Evolutionary conservation across 2,329 filamentous ascomycete genomes (phyloP).

Genomic region (Penicillium sp.): DNA sequence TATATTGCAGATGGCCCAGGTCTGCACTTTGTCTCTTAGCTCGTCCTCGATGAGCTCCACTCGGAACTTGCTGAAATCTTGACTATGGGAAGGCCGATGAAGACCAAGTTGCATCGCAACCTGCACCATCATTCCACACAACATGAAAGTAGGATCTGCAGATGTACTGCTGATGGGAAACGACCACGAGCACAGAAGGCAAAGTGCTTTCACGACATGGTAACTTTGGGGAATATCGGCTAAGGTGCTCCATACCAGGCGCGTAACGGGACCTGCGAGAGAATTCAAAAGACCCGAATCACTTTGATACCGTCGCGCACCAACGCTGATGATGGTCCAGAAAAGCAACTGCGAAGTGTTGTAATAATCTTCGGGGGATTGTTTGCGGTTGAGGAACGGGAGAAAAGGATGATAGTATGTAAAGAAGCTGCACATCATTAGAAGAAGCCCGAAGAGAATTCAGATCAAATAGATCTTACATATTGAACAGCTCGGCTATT

Average conservation of each 20-base stretch:
- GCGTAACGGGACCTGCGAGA: constrained; percentile 49
- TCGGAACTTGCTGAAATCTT: constrained; percentile 49
- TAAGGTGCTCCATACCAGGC: constrained; percentile 57
- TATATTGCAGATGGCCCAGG: constrained; percentile 63
- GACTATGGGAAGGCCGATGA: constrained; percentile 58
- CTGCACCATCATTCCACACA: constrained; percentile 62
- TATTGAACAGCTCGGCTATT: constrained; percentile 42
- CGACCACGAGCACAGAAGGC: constrained; percentile 60
- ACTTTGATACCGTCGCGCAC: constrained; percentile 53
- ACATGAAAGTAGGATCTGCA: constrained; percentile 60
- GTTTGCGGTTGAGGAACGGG: constrained; percentile 54
- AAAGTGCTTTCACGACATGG: constrained; percentile 59
- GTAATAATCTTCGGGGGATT: constrained; percentile 53
- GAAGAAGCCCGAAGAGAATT: constrained; percentile 9
- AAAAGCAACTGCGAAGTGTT: constrained; percentile 58
- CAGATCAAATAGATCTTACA: constrained; percentile 26
- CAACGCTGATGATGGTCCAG: constrained; percentile 60
- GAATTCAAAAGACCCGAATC: constrained; percentile 52
- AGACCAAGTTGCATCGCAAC: constrained; percentile 62
- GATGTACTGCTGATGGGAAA: constrained; percentile 59
- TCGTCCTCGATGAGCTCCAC: constrained; percentile 56
- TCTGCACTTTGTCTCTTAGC: constrained; percentile 58
- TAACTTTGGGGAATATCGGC: constrained; percentile 58
- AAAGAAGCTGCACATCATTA: constrained; percentile 52
- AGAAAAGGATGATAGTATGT: constrained; percentile 59